A percentile compares a stretch with the other conserved stretches of the same genome.
Conservation (phyloP, 2,329 filamentous ascomycete species). For the Lachnellula suecica region DNA sequence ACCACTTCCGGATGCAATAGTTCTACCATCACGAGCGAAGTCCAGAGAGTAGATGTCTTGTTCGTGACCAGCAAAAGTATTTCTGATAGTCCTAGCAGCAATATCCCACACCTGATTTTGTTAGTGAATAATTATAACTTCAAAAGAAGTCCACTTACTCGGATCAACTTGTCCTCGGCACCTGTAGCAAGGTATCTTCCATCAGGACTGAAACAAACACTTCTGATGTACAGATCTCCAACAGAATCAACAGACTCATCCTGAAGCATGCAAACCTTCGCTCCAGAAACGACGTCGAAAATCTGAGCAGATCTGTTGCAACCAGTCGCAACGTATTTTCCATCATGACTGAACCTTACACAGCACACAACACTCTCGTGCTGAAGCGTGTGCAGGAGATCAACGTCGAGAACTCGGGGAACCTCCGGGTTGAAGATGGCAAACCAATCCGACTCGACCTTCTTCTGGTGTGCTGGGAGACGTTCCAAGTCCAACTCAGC, state of each 20-base stretch:
- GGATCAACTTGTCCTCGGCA: conserved; percentile 95
- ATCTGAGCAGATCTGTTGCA: conserved; percentile 99
- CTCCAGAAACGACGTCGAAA: conserved; percentile 85
- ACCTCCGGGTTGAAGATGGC: conserved; percentile 94
- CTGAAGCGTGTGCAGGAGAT: conserved; percentile 86
- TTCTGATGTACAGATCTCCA: conserved; percentile 94
- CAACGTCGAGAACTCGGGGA: conserved; percentile 86
- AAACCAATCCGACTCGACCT: conserved; percentile 89
- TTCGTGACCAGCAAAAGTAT: conserved; percentile 94
- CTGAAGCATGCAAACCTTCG: conserved; percentile 86
- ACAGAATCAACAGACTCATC: conserved; percentile 84
- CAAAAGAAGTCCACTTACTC: conserved; percentile 57
- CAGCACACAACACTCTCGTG: conserved; percentile 98
- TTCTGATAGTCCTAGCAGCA: conserved; percentile 75
- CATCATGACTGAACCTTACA: conserved; percentile 93
- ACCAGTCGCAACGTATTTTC: conserved; percentile 92
- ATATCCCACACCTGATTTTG: conserved; percentile 89
- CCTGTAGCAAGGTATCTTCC: conserved; percentile 92
- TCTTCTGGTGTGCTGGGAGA: conserved; percentile 83
- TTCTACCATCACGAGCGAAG: conserved; percentile 88
- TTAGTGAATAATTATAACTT: conserved; percentile 14
- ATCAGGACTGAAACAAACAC: conserved; percentile 97
- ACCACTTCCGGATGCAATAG: conserved; percentile 93
- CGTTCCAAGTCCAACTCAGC: conserved; percentile 86
- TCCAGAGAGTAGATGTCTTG: conserved; percentile 98